Evolutionary conservation across 176 grass and related monocot genomes (phyloP).

Genomic region (Paspalum vaginatum): DNA sequence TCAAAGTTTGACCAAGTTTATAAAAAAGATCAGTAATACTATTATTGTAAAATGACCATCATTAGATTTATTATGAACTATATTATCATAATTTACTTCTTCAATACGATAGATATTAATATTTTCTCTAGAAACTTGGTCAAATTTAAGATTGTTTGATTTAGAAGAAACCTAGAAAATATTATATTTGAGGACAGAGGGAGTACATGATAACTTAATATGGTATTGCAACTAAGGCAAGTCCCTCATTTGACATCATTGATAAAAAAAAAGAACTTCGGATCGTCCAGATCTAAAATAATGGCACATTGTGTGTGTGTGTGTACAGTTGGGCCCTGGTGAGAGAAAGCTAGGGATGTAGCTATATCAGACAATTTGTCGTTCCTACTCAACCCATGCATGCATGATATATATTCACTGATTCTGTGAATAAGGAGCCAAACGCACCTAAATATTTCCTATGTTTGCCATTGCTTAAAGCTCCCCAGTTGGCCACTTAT

Average conservation of each 20-base stretch:
- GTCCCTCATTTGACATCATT: too few relatives aligned
- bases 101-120: not conserved
- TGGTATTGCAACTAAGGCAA: too few relatives aligned
- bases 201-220: too few relatives aligned
- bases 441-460: conserved; percentile 10
- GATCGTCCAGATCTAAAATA: too few relatives aligned
- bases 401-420: not conserved
- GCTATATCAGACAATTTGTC: not conserved
- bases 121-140: not conserved
- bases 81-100: not conserved
- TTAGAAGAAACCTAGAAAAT: too few relatives aligned
- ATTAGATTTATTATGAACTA: not conserved
- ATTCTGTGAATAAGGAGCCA: not conserved
- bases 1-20: not conserved
- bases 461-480: not conserved
- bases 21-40: not conserved
- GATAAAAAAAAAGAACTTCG: too few relatives aligned
- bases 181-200: too few relatives aligned
- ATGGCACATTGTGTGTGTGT: too few relatives aligned
- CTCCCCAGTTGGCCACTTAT: not conserved
- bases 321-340: too few relatives aligned
- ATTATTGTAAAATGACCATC: not conserved
- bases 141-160: not conserved
- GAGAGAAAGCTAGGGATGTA: conserved; percentile 25
- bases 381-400: not conserved